Percentiles rank a stretch among this genome's conserved stretches.
Conservation (phyloP, 306 rosid species). For the Heteromeles arbutifolia region DNA sequence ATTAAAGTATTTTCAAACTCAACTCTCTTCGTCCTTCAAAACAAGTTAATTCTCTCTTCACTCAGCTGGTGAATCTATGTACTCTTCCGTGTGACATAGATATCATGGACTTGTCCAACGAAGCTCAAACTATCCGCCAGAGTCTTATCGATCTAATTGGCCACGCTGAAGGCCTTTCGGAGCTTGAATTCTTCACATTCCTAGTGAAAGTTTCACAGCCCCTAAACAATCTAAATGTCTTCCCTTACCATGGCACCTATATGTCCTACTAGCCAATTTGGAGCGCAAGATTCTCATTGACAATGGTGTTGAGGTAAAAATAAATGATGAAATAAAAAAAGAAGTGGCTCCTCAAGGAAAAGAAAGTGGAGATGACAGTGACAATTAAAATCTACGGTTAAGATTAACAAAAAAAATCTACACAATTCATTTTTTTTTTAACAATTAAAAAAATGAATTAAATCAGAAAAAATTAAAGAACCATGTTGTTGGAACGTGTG, state of each 20-base stretch:
- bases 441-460: too few species aligned
- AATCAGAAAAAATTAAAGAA: too few species aligned
- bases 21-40: constrained; percentile 59
- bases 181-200: constrained; percentile 59
- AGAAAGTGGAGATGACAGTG: too few species aligned
- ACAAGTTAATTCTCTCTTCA: constrained; percentile 59
- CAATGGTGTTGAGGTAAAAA: constrained; percentile 20
- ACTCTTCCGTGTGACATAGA: constrained; percentile 50
- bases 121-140: constrained; percentile 37
- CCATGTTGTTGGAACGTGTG: too few species aligned
- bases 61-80: constrained; percentile 53
- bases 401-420: too few species aligned
- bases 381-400: too few species aligned
- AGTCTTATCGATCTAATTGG: constrained; percentile 52
- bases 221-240: constrained; percentile 41
- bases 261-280: constrained; percentile 45
- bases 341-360: too few species aligned
- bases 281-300: constrained; percentile 43
- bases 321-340: too few species aligned
- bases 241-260: constrained; percentile 66
- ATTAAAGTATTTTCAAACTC: constrained; percentile 50
- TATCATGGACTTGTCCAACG: constrained; percentile 37
- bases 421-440: too few species aligned
- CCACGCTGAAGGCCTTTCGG: constrained; percentile 59
- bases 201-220: constrained; percentile 38